Conservation (phyloP, 257 asterid species). For the Solanum etuberosum region DNA sequence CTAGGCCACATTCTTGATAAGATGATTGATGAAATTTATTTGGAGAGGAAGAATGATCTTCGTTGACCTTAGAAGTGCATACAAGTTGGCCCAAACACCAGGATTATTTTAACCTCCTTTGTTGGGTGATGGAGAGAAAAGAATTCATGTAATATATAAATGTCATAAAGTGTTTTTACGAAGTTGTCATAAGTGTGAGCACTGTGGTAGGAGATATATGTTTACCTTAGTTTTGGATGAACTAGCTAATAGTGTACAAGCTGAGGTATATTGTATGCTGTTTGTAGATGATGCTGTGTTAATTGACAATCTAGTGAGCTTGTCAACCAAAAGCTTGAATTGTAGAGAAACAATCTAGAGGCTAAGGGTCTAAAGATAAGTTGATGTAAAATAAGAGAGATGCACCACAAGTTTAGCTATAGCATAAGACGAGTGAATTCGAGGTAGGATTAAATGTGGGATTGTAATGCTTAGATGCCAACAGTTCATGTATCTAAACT, state of each 20-base stretch:
- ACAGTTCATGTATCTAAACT: background rate
- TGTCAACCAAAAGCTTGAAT: background rate
- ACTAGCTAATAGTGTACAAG: background rate
- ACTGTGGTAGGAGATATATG: background rate
- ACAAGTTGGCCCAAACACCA: background rate
- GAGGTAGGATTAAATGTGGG: background rate
- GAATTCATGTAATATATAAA: background rate
- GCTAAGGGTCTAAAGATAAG: background rate
- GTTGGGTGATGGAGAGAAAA: background rate
- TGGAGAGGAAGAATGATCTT: background rate
- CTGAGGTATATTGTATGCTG: background rate
- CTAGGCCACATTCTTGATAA: background rate
- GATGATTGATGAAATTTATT: background rate
- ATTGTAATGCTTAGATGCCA: background rate
- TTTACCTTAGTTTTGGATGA: background rate
- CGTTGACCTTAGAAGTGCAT: background rate
- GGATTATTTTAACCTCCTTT: background rate
- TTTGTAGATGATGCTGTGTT: background rate
- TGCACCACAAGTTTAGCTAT: background rate
- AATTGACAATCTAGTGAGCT: background rate
- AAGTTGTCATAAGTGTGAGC: background rate
- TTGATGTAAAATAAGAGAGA: background rate
- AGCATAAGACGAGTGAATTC: background rate
- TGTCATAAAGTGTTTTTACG: background rate
- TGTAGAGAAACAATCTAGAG: background rate